Base-by-base conservation (phyloP, 805 yeast species). In the Candida mattraensis region DNA sequence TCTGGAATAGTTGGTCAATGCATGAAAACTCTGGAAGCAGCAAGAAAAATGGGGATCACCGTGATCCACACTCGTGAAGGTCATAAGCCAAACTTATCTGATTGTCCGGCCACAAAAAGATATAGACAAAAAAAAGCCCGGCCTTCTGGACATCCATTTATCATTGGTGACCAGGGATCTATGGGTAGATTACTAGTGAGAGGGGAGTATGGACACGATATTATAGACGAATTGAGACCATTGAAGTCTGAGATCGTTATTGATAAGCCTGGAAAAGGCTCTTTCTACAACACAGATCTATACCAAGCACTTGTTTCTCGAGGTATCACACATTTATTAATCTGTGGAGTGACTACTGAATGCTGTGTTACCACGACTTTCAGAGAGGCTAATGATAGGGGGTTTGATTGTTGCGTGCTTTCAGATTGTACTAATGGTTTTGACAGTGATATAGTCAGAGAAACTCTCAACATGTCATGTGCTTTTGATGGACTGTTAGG, bases 191-290 rank as follows among this genome's bases (percentile, higher is more conserved):
- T 58, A 7, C 42, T 58, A 13, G 58, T 58, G 16, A 44, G 55
- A 13, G 61, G 61, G 5, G 58, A 56, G 27, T 56, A 56, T 32
- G 62, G 63, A 2, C 63, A 58, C 28, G 63, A 56, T 30, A 55
- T 58, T 5, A 50, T 58, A 19, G 61, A 58, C 31, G 60, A 52
- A 19, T 39, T 58, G 18, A 54, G 40, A 23, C 63, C 63, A 8
- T 28, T 50, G 15, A 22, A 33, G 22, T 39, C 45, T 11, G 63
- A 58, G 35, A 32, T 53, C 13, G 49, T 57, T 7, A 47, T 58
- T 19, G 63, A 58, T 39, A 58, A 58, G 31, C 61, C 63, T 4
- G 63, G 61, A 12, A 57, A 58, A 35, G 62, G 62, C 9, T 51
- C 56, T 1, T 58, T 58, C 34, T 57, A 53, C 39, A 57, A 58